A percentile compares a stretch with the other conserved stretches of the same genome.
These are phyloP conservation scores for Rhodotorula sp. DNA, from an alignment of 1,284 basidiomycete genomes.

Conservation along the genomic window DNA sequence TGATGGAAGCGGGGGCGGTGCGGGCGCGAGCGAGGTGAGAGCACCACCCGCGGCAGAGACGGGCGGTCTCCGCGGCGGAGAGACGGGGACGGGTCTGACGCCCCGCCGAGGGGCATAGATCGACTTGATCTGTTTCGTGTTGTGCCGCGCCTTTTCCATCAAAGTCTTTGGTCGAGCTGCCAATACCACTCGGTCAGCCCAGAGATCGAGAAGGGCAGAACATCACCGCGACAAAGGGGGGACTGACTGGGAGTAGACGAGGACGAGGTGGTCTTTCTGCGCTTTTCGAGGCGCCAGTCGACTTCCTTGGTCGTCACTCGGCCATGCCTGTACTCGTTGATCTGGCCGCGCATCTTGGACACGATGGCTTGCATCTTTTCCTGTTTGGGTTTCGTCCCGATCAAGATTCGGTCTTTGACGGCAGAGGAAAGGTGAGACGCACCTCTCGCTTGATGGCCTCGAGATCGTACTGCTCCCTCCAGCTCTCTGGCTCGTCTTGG, in stretches of 20 bases:
- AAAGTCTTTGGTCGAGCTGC: conserved; percentile 24
- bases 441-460: conserved; percentile 31
- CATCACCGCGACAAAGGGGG: no score
- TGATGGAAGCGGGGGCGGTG: not conserved
- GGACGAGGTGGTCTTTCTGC: conserved; percentile 5
- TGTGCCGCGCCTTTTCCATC: conserved; percentile 20
- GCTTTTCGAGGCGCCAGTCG: conserved; percentile 25
- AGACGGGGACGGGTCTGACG: no score
- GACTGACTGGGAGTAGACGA: not conserved
- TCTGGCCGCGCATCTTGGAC: conserved; percentile 19
- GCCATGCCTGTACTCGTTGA: conserved; percentile 9
- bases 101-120: conserved; percentile 26
- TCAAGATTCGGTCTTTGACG: no score
- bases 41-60: not conserved
- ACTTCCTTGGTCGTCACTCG: conserved; percentile 19
- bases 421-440: not conserved
- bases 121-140: conserved; percentile 18
- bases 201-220: no score
- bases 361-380: conserved; percentile 22
- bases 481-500: conserved; percentile 11
- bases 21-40: not conserved
- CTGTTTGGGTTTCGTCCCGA: not conserved
- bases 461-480: conserved; percentile 18
- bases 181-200: no score
- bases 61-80: not conserved